Percentiles rank a stretch among this genome's conserved stretches.
These are phyloP conservation scores for Acanthamoeba divionensis DNA, from an alignment of 208 protist species.

Conservation along the genomic window DNA sequence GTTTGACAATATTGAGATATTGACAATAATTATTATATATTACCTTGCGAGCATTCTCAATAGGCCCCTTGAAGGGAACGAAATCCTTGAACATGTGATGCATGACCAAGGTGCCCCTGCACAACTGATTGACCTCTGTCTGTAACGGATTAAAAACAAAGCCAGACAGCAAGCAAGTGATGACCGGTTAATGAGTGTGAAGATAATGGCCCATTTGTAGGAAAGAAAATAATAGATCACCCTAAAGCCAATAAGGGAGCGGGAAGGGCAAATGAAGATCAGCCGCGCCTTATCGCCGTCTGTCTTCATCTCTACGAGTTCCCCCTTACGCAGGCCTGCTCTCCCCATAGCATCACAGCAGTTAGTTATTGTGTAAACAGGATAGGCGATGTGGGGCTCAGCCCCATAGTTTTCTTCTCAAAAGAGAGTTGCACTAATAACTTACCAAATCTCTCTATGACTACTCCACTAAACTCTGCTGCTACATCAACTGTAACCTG, in stretches of 20 bases:
- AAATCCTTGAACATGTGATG: slow-evolving; percentile 74
- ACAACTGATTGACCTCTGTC: slow-evolving; percentile 66
- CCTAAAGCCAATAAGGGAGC: slow-evolving; percentile 73
- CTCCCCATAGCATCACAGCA: background rate
- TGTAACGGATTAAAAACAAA: background rate
- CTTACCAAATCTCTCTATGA: background rate
- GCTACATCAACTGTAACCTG: background rate
- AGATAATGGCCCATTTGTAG: background rate
- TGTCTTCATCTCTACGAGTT: slow-evolving; percentile 67
- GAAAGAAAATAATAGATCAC: background rate
- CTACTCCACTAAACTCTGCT: background rate
- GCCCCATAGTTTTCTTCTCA: background rate
- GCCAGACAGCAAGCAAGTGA: no score
- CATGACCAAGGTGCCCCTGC: slow-evolving; percentile 70
- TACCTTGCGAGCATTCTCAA: slow-evolving; percentile 73
- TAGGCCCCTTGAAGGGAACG: slow-evolving; percentile 62
- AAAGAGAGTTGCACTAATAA: background rate
- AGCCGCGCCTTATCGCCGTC: slow-evolving; percentile 61
- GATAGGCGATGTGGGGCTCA: no score
- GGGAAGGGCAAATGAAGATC: slow-evolving; percentile 65
- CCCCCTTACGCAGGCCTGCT: slow-evolving; percentile 64
- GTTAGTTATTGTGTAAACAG: no score
- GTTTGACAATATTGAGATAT: no score
- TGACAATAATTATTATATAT: no score
- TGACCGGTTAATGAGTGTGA: no score